phyloP scores from a whole-genome alignment of 164 flowering plant genomes.

The Vitis vinifera region ASM3070453v1 NC_081808.1:3831501-3832000 shows the following conservation, averaged over 20 bases:
- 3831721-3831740: slow-evolving; percentile 11
- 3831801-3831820: slow-evolving; percentile 78
- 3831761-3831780: slow-evolving; percentile 65
- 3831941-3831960: slow-evolving; percentile 66
- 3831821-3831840: slow-evolving; percentile 75
- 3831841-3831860: slow-evolving; percentile 54
- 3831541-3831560: slow-evolving; percentile 35
- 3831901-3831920: slow-evolving; percentile 83
- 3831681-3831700: slow-evolving; percentile 8
- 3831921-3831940: slow-evolving; percentile 91
- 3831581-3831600: slow-evolving; percentile 46
- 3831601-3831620: slow-evolving; percentile 56
- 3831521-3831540: slow-evolving; percentile 62
- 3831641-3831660: slow-evolving; percentile 68
- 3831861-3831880: slow-evolving; percentile 54
- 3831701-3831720: slow-evolving; percentile 11
- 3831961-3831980: slow-evolving; percentile 69
- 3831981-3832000: slow-evolving; percentile 60
- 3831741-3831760: slow-evolving; percentile 46
- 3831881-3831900: slow-evolving; percentile 79
- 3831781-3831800: slow-evolving; percentile 64
- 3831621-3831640: slow-evolving; percentile 61
- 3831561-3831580: slow-evolving; percentile 58
- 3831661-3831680: slow-evolving; percentile 34
- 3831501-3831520: slow-evolving; percentile 68